Base-by-base conservation (phyloP, 2,329 filamentous ascomycete species). In the Balansia obtecta region DNA sequence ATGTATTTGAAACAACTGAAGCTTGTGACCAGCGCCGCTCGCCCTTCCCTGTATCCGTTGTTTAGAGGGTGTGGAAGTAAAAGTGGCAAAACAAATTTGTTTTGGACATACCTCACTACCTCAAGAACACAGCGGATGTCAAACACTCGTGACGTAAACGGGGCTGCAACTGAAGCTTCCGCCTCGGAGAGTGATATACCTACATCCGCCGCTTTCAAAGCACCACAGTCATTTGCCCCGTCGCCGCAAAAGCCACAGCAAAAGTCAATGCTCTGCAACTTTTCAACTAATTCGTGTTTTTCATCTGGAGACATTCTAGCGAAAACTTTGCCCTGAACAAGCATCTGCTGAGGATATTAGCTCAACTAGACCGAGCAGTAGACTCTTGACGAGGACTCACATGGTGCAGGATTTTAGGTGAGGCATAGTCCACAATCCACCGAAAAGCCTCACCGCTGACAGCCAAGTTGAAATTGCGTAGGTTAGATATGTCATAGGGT, bases 1-100 rank as follows among this genome's bases (percentile, higher is more conserved):
- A 98, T 98, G 69, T 95, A 98, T 72, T 97, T 98, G 77, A 98
- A 98, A 71, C 93, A 98, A 71, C 88, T 94, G 71, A 98, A 98
- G 67, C 89, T 95, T 12, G 93, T 98, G n/a, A 97, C 90, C 34
- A 98, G 76, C 34, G 94, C 88, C 18, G 91, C 91, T 55, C 94
- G 83, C 18, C 93, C 93, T 72, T 98, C 93, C 57, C 89, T 83
- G 38, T 16, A 10, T 15, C 1, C 16, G 54, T 68, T 55, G 27
- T 27, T 27, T 27, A 27, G 27, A 27, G 27, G 27, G 27, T 27
- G 27, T 27, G 5, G 4, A 7, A 7, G 27, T 27, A 8, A 27
- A 27, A 27, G 38, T 20, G 13, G 22, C 11, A 33, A 16, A 4
- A 6, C 3, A 1, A 7, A 4, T 16, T 15, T n/a, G 22, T 30